Evolutionary conservation across 2,329 filamentous ascomycete species (phyloP).

Genomic region (Microdochium bolleyi): DNA sequence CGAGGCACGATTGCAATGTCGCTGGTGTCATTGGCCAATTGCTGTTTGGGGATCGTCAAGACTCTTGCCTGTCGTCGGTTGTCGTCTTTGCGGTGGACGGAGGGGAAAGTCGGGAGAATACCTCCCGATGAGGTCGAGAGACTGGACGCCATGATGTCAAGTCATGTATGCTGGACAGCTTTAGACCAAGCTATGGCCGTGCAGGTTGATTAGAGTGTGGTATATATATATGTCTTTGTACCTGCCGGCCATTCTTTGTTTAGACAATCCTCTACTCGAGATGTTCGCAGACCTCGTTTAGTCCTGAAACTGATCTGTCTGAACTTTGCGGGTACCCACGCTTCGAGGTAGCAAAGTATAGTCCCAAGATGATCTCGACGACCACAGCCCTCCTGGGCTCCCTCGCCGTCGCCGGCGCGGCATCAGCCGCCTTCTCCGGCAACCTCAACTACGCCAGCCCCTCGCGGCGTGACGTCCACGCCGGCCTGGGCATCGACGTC

Average conservation of each 20-base stretch:
- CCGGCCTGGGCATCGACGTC: constrained; percentile 55
- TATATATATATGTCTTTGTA: too few species aligned
- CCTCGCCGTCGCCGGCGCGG: constrained; percentile 3
- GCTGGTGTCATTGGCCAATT: not conserved
- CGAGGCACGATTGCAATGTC: not conserved
- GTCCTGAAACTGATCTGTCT: too few species aligned
- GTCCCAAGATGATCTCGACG: not conserved
- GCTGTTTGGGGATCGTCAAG: not conserved
- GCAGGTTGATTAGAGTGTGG: too few species aligned
- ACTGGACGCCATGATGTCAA: too few species aligned
- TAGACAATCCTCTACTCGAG: too few species aligned
- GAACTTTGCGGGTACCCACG: not conserved
- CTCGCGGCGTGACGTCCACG: constrained; percentile 47
- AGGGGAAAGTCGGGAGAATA: too few species aligned
- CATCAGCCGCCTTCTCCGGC: constrained; percentile 14
- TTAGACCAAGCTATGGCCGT: too few species aligned
- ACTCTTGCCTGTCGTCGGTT: not conserved
- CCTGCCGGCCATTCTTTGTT: too few species aligned
- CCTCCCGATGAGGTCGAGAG: too few species aligned
- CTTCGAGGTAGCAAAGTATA: not conserved
- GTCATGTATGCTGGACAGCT: too few species aligned
- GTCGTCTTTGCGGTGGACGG: not conserved
- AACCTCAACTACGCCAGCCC: constrained; percentile 64
- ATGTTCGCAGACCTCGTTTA: too few species aligned
- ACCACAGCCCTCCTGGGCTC: constrained; percentile 1